Evolutionary conservation across 345 rosid species (phyloP).

Genomic region (Limnanthes douglasii): DNA sequence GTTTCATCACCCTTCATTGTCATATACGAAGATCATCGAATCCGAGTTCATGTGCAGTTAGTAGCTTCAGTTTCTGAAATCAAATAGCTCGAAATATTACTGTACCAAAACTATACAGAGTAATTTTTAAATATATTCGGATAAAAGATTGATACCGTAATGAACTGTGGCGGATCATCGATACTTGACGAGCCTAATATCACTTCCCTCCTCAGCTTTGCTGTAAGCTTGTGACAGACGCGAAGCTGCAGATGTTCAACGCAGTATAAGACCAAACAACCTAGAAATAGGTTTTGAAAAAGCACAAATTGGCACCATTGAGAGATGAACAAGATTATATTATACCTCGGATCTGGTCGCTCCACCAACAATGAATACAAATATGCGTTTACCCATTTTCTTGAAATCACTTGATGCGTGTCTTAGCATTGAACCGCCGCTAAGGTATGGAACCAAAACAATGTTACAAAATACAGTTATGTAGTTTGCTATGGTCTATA

Average conservation of each 20-base stretch:
- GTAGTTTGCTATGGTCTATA: too few relatives aligned
- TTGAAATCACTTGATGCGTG: conserved; percentile 69
- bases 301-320: not conserved
- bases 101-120: too few relatives aligned
- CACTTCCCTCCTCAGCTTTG: conserved; percentile 76
- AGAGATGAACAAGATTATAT: not conserved
- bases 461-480: too few relatives aligned
- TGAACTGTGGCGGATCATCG: conserved; percentile 84
- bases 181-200: conserved; percentile 85
- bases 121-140: too few relatives aligned
- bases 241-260: conserved; percentile 38
- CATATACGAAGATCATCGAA: conserved; percentile 81
- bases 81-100: too few relatives aligned
- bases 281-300: not conserved
- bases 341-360: conserved; percentile 94
- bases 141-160: too few relatives aligned
- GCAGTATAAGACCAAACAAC: not conserved
- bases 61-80: conserved; percentile 84
- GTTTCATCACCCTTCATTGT: too few relatives aligned
- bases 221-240: conserved; percentile 86
- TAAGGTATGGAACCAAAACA: not conserved
- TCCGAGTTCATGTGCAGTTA: conserved; percentile 61
- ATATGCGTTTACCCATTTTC: conserved; percentile 65
- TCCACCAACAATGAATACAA: conserved; percentile 85
- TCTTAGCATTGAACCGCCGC: conserved; percentile 73